A percentile compares a stretch with the other conserved stretches of the same genome.
Conservation (phyloP, 768 basidiomycete genomes). For the Atractiella rhizophila region DNA sequence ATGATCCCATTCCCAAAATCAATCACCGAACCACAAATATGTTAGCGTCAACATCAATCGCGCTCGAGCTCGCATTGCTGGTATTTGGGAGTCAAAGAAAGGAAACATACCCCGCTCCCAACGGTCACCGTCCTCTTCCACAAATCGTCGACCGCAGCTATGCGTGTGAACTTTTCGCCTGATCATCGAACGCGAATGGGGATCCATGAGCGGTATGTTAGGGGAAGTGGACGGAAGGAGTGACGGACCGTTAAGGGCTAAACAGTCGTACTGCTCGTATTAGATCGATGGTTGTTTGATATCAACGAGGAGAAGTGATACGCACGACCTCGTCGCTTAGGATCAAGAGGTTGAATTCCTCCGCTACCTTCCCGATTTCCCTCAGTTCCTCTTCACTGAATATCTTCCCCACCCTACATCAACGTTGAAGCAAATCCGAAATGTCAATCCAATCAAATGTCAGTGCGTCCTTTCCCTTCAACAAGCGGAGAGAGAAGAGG, state of each 20-base stretch:
- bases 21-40: too few species aligned
- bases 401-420: conserved; percentile 92
- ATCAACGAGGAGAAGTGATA: too few species aligned
- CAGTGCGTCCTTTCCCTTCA: conserved; percentile 42
- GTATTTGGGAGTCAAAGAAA: not conserved
- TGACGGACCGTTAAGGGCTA: conserved; percentile 63
- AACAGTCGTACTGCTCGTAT: conserved; percentile 82
- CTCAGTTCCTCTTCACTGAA: conserved; percentile 63
- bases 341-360: conserved; percentile 74
- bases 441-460: conserved; percentile 24
- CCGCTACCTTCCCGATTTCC: conserved; percentile 55
- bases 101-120: conserved; percentile 21
- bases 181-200: too few species aligned
- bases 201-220: too few species aligned
- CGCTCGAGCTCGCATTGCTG: too few species aligned
- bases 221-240: conserved; percentile 76
- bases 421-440: conserved; percentile 27
- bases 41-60: too few species aligned
- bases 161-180: too few species aligned
- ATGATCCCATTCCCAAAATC: not conserved
- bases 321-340: conserved; percentile 91
- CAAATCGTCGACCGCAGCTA: too few species aligned
- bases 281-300: too few species aligned
- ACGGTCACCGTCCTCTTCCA: conserved; percentile 96
- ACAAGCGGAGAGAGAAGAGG: too few species aligned